These are phyloP conservation scores for Umbelopsis sp. DNA, from an alignment of 192 early-diverging fungal species.

Conservation along the genomic window DNA sequence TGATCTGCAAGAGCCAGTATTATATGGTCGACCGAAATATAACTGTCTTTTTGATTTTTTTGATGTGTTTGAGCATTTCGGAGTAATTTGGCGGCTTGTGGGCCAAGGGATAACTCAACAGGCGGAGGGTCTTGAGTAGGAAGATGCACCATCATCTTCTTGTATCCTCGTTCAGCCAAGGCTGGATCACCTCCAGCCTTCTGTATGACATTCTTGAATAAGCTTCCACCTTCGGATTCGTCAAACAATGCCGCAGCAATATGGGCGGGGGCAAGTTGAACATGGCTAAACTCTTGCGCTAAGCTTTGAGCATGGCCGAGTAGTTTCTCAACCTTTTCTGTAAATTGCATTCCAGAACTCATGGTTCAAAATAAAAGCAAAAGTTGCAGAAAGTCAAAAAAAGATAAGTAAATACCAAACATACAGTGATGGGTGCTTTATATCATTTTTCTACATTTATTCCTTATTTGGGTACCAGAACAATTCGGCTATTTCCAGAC, in stretches of 20 bases:
- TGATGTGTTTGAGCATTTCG: constrained; percentile 77
- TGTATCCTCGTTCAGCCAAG: constrained; percentile 75
- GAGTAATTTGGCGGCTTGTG: constrained; percentile 63
- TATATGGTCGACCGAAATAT: constrained; percentile 87
- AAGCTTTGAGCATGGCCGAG: constrained; percentile 61
- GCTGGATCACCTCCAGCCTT: constrained; percentile 84
- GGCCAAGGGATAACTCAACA: constrained; percentile 64
- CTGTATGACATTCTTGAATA: constrained; percentile 75
- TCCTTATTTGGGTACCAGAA: not conserved
- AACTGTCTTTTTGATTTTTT: constrained; percentile 87
- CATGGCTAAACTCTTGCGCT: constrained; percentile 76
- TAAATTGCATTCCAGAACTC: constrained; percentile 69
- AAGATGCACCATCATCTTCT: constrained; percentile 74
- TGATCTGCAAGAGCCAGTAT: constrained; percentile 83
- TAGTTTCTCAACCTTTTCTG: constrained; percentile 82
- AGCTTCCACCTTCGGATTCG: constrained; percentile 75
- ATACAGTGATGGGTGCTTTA: not conserved
- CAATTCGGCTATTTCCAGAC: not conserved
- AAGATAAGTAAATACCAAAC: not conserved
- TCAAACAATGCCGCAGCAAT: constrained; percentile 80
- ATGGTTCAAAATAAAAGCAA: constrained; percentile 34
- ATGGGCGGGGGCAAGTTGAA: constrained; percentile 81
- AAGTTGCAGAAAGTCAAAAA: not conserved
- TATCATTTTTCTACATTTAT: not conserved
- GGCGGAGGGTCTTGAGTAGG: constrained; percentile 90